Percentiles rank a stretch among this genome's conserved stretches.
Conservation (phyloP, 2,329 filamentous ascomycete species). For the Pseudovirgaria hyperparasitica region DNA sequence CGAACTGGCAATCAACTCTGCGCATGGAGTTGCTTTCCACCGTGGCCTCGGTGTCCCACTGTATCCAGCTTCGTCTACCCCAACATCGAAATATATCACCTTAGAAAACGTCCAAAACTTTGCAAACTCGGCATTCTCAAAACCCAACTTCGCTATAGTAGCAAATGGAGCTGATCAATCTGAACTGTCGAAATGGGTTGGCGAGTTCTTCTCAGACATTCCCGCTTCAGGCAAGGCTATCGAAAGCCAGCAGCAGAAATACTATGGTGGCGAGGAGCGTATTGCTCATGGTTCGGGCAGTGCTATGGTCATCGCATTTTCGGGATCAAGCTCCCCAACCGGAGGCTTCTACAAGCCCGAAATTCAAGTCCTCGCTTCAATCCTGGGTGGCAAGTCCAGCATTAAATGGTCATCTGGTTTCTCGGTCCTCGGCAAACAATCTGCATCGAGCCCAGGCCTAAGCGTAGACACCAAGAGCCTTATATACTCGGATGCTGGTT, state of each 20-base stretch:
- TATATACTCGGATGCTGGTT: slow-evolving; percentile 87
- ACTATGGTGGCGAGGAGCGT: slow-evolving; percentile 91
- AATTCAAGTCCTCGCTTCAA: slow-evolving; percentile 70
- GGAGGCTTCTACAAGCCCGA: slow-evolving; percentile 75
- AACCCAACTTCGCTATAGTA: slow-evolving; percentile 82
- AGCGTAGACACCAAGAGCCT: slow-evolving; percentile 63
- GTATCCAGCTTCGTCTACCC: slow-evolving; percentile 57
- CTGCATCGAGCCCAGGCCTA: slow-evolving; percentile 51
- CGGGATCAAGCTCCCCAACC: slow-evolving; percentile 66
- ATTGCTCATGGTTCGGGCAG: slow-evolving; percentile 66
- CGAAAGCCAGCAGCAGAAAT: slow-evolving; percentile 58
- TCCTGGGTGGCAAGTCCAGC: slow-evolving; percentile 78
- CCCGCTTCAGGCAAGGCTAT: slow-evolving; percentile 40
- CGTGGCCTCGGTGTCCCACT: slow-evolving; percentile 73
- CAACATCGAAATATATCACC: slow-evolving; percentile 68
- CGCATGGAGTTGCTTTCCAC: slow-evolving; percentile 83
- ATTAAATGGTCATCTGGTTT: slow-evolving; percentile 97
- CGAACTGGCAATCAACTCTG: slow-evolving; percentile 71
- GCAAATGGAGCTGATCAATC: slow-evolving; percentile 72
- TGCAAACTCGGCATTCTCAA: slow-evolving; percentile 68
- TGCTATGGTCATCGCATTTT: slow-evolving; percentile 82
- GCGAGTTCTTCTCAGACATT: slow-evolving; percentile 75
- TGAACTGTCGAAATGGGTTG: slow-evolving; percentile 77
- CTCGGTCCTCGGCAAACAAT: slow-evolving; percentile 74
- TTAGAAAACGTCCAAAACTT: slow-evolving; percentile 63